A percentile compares a stretch with the other conserved stretches of the same genome.
Evolutionary conservation across 2,329 filamentous ascomycete species (phyloP).

Genomic region (Apiospora koreana): DNA sequence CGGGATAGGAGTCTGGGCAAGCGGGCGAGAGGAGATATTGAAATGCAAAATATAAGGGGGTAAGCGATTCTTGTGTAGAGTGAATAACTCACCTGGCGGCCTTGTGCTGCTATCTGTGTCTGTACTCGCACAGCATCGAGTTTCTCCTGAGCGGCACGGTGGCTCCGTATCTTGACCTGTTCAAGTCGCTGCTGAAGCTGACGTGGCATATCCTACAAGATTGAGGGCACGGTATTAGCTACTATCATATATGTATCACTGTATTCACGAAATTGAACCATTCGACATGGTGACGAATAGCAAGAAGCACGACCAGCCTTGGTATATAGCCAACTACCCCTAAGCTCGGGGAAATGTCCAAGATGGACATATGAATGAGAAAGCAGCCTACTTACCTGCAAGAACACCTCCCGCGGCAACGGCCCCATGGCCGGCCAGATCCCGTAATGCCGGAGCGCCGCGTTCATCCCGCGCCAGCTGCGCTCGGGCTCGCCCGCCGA

Average conservation of each 20-base stretch:
- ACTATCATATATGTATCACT: background rate
- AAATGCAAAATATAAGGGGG: background rate
- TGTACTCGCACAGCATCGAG: slow-evolving; percentile 9
- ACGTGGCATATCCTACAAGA: background rate
- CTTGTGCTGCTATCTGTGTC: slow-evolving; percentile 3
- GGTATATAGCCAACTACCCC: too few species aligned
- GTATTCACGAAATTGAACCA: background rate
- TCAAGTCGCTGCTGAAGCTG: slow-evolving; percentile 13
- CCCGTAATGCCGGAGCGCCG: slow-evolving; percentile 10
- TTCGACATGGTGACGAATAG: background rate
- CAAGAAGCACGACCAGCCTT: too few species aligned
- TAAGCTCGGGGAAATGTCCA: background rate
- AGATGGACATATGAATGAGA: background rate
- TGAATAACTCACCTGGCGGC: slow-evolving; percentile 4
- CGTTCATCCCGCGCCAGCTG: slow-evolving; percentile 9
- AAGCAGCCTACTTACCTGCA: background rate
- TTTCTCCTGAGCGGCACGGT: slow-evolving; percentile 12
- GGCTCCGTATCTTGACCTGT: background rate
- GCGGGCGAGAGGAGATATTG: background rate
- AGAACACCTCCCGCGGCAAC: slow-evolving; percentile 11
- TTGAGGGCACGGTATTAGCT: background rate
- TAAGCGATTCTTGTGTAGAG: background rate
- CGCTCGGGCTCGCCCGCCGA: slow-evolving; percentile 16
- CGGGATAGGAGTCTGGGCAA: background rate
- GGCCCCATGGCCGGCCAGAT: slow-evolving; percentile 15